phyloP scores from a whole-genome alignment of 768 basidiomycete genomes.

The Lentinula aciculospora region DNA sequence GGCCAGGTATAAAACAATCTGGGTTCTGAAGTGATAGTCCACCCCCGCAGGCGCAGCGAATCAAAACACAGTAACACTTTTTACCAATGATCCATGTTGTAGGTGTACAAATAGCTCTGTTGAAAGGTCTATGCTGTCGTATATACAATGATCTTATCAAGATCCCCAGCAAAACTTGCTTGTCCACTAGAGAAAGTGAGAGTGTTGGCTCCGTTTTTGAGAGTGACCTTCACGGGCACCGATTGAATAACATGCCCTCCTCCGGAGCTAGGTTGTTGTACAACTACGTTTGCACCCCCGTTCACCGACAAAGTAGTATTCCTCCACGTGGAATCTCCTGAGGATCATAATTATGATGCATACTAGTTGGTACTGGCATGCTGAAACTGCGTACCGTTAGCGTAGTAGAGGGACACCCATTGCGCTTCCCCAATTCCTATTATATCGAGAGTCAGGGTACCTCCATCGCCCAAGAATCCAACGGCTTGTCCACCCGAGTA shows the following conservation, averaged over 20 bases:
- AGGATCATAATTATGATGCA: background rate
- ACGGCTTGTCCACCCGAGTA: slow-evolving; percentile 51
- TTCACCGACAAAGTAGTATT: slow-evolving; percentile 63
- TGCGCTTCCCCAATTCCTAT: slow-evolving; percentile 48
- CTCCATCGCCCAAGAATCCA: slow-evolving; percentile 51
- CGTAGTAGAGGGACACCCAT: slow-evolving; percentile 59
- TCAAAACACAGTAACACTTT: too few species aligned
- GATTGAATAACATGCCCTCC: slow-evolving; percentile 48
- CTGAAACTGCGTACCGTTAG: slow-evolving; percentile 33
- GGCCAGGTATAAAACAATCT: background rate
- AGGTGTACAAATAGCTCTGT: background rate
- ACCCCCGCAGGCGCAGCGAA: too few species aligned
- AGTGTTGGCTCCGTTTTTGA: slow-evolving; percentile 45
- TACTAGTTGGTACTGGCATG: background rate
- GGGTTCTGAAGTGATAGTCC: too few species aligned
- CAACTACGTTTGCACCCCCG: slow-evolving; percentile 43
- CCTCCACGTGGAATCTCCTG: slow-evolving; percentile 50
- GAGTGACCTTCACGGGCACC: slow-evolving; percentile 46
- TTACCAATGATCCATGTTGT: too few species aligned
- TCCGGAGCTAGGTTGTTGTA: slow-evolving; percentile 56
- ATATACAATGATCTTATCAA: slow-evolving; percentile 60
- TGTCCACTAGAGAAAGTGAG: slow-evolving; percentile 46
- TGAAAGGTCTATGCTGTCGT: slow-evolving; percentile 17
- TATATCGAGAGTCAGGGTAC: slow-evolving; percentile 49
- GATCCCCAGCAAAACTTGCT: slow-evolving; percentile 51